Evolutionary conservation across 192 early-diverging fungal genomes (phyloP), one percentile per base, ranked within the genome.

Genomic region (Coemansia guatemalensis): DNA sequence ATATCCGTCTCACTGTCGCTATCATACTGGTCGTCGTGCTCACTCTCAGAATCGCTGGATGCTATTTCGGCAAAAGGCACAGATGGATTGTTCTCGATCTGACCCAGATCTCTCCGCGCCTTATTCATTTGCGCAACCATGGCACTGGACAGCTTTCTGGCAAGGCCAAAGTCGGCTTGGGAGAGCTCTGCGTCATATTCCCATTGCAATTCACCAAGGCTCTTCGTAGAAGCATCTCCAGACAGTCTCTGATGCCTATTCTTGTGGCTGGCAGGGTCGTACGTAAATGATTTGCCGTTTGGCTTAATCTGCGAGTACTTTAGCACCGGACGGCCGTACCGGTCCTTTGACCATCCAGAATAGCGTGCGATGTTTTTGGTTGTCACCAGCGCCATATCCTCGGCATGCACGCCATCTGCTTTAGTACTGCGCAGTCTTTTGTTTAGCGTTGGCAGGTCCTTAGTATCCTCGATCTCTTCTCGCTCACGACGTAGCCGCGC

Each of bases 291-390:
- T 50, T 82, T 81, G 8, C 87, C 85, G 62, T 86, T 80, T 21
- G 70, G 68, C 63, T 71, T 85, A 24, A 78, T 68, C 23, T 89
- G 49, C n/a, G 82, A 80, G 80, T 90, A 83, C 39, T 89, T 85
- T 8, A 89, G 78, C 48, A 92, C 88, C 8, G 88, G 89, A 22
- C 89, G 84, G 59, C 87, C 88, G 76, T 89, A 92, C 32, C 87
- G 65, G 18, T 86, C 85, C 60, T 83, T 74, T 54, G 84, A 83
- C 91, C 92, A 94, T 4, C 87, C 88, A 20, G 62, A 74, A 25
- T 85, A 83, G 32, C 78, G 81, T 22, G 83, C 81, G 52, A 88
- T 70, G 67, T 88, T 91, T 52, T 86, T 85, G 32, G 88, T 86
- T 2, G 86, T 92, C 22, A 92, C 84, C 54, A 89, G 60, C 1